A percentile compares a stretch with the other conserved stretches of the same genome.
These are phyloP conservation scores for Boletus speciosus DNA, from an alignment of 768 basidiomycete species.

Conservation along the genomic window DNA sequence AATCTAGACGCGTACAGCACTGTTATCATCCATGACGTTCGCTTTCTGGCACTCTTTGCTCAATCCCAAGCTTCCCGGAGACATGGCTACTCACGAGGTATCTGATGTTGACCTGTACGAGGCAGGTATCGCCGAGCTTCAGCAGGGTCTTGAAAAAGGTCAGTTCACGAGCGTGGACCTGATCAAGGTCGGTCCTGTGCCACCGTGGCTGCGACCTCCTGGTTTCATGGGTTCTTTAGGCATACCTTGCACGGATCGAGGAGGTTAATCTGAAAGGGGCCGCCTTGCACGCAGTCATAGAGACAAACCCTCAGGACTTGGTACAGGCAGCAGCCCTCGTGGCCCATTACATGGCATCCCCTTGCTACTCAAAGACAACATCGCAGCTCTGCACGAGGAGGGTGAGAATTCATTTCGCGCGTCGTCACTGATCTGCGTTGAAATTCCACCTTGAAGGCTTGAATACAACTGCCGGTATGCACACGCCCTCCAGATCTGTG, in stretches of 20 bases:
- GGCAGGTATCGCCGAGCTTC: constrained; percentile 54
- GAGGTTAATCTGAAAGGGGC: constrained; percentile 63
- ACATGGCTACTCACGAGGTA: constrained; percentile 7
- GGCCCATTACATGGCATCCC: constrained; percentile 57
- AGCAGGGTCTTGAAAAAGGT: constrained; percentile 47
- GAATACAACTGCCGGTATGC: constrained; percentile 38
- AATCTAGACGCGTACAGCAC: neutral
- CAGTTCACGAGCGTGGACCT: constrained; percentile 61
- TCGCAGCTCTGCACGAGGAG: constrained; percentile 33
- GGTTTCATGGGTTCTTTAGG: constrained; percentile 33
- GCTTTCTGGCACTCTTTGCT: constrained; percentile 5
- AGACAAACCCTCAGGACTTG: constrained; percentile 55
- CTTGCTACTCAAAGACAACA: constrained; percentile 51
- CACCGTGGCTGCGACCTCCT: neutral
- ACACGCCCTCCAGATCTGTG: neutral
- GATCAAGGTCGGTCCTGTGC: constrained; percentile 43
- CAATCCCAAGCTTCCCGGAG: constrained; percentile 8
- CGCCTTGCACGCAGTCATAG: constrained; percentile 55
- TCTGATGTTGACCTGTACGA: constrained; percentile 48
- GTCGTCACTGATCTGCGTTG: neutral
- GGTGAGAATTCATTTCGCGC: constrained; percentile 11
- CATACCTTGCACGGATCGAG: constrained; percentile 62
- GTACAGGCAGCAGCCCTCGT: constrained; percentile 47
- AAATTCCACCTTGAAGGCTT: constrained; percentile 23
- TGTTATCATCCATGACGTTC: neutral